Evolutionary conservation across 2,329 filamentous ascomycete genomes (phyloP), one percentile per base, ranked within the genome.

Genomic region (Volutella citrinella): DNA sequence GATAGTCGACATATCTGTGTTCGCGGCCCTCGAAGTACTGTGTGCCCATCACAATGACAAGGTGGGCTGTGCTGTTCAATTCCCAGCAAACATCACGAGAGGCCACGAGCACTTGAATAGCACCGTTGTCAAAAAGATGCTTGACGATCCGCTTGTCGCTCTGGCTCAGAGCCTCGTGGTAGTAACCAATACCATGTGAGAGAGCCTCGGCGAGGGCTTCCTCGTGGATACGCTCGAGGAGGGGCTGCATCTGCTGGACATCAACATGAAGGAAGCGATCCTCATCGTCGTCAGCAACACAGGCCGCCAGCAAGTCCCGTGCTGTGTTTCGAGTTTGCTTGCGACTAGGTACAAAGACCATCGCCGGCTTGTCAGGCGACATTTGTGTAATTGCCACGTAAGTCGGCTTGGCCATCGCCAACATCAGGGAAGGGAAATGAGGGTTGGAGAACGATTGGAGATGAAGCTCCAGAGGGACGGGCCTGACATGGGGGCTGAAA

Each of bases 1-100:
- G 85, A 54, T 98, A 98, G 63, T 98, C 93, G 33, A 97, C 82
- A 60, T 98, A 98, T 42, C 94, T 84, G 61, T 98, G 94, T 63
- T 98, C 91, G 31, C 89, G 83, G 7, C 93, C 93, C 54, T 98
- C 93, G 48, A 91, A 98, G 65, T 90, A 96, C 56, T 98, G 93
- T 2, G 94, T 98, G 12, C 90, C 90, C 90, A 98, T 97, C 19
- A 98, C 82, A 29, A 98, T 78, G 11, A 97, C 90, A 11, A 98
- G 72, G 57, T 97, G 90, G 5, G 91, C 90, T 3, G 79, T 87
- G 55, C 81, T 82, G 45, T 95, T 82, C 33, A 98, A 70, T 64
- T 97, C 91, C 91, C 93, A 98, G 65, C 90, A 96, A 30, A 93
- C 89, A 64, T 98, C 91, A 33, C 93, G 80, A 36, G 76, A 80